Evolutionary conservation across 768 basidiomycete genomes (phyloP).

Genomic region (Tephrocybe sp.): DNA sequence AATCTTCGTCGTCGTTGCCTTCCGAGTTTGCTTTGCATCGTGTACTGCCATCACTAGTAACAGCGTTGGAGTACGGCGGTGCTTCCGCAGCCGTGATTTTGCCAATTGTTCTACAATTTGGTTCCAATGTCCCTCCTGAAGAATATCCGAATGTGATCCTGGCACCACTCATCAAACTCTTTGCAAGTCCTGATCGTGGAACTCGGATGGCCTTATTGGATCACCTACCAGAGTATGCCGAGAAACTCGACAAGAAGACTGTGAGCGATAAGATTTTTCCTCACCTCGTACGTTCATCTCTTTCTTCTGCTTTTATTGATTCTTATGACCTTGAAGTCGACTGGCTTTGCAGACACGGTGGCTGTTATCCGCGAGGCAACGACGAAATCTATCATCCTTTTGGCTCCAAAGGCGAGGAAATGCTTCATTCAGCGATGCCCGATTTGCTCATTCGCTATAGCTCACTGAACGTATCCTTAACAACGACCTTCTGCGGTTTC

Average conservation of each 20-base stretch:
- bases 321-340: constrained; percentile 60
- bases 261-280: constrained; percentile 93
- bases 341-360: constrained; percentile 94
- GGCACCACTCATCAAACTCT: constrained; percentile 81
- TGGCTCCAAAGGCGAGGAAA: constrained; percentile 74
- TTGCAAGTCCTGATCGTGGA: constrained; percentile 87
- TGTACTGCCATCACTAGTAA: constrained; percentile 84
- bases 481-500: constrained; percentile 90
- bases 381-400: constrained; percentile 78
- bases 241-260: constrained; percentile 82
- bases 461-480: constrained; percentile 90
- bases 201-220: constrained; percentile 94
- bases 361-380: constrained; percentile 94
- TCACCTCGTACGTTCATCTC: constrained; percentile 61
- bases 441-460: constrained; percentile 37
- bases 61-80: constrained; percentile 78
- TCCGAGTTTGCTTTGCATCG: constrained; percentile 81
- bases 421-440: neutral
- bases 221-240: constrained; percentile 78
- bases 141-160: constrained; percentile 73
- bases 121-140: constrained; percentile 64
- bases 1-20: constrained; percentile 79
- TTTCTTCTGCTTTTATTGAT: constrained; percentile 1
- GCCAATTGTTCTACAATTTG: constrained; percentile 82
- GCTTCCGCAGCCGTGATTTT: constrained; percentile 75